phyloP scores from a whole-genome alignment of 139 green algal genomes.

The Diplosphaera chodatii region DNA sequence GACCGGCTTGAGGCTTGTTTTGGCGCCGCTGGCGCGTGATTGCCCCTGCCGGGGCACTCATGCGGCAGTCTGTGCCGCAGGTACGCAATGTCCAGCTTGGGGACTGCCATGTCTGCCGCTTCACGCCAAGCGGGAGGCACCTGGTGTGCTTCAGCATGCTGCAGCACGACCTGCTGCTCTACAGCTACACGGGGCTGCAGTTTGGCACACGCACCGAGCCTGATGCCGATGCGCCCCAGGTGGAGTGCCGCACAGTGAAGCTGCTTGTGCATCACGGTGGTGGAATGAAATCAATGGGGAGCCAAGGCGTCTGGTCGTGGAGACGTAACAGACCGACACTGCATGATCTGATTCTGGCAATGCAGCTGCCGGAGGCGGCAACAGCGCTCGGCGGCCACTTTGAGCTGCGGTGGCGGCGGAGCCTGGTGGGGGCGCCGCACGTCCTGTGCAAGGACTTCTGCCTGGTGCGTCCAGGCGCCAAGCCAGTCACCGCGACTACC shows the following conservation, averaged over 20 bases:
- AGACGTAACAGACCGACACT: too few relatives aligned
- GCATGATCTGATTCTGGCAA: too few relatives aligned
- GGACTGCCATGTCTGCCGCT: constrained; percentile 10
- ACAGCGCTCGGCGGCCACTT: constrained; percentile 14
- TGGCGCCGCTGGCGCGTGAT: too few relatives aligned
- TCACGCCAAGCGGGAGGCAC: constrained; percentile 2
- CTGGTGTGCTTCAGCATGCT: constrained; percentile 11
- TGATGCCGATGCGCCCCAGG: background rate
- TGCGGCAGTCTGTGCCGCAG: background rate
- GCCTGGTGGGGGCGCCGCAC: constrained; percentile 1
- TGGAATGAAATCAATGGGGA: too few relatives aligned
- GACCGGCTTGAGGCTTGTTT: too few relatives aligned
- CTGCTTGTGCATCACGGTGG: too few relatives aligned
- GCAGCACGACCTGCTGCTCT: constrained; percentile 8
- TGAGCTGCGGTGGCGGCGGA: constrained; percentile 2
- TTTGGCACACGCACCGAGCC: background rate
- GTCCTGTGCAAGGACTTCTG: constrained; percentile 13
- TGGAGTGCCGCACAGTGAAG: too few relatives aligned
- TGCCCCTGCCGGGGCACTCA: too few relatives aligned
- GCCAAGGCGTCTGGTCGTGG: too few relatives aligned
- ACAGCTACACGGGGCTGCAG: background rate
- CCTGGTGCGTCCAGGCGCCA: constrained; percentile 3
- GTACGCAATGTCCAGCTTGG: constrained; percentile 3
- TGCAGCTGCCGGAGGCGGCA: background rate
- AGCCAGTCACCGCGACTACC: too few relatives aligned